Base-by-base conservation (phyloP, 2,329 filamentous ascomycete genomes). In the Aspergillus nomiae region DNA sequence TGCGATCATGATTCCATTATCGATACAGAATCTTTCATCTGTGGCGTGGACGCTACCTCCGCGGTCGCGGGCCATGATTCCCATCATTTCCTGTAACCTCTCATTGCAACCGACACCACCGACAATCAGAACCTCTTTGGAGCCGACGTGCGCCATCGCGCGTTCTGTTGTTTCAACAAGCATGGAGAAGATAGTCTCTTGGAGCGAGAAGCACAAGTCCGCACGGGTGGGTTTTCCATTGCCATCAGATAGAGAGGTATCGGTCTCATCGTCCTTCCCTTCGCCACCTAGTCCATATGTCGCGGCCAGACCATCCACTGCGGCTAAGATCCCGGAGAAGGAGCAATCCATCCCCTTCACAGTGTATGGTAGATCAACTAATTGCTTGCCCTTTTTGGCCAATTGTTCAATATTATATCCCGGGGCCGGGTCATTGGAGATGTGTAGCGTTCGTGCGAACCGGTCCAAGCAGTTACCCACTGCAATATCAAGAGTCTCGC, bases 1-100 rank as follows among this genome's bases (percentile, higher is more conserved):
- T 1, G 95, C 95, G 81, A 99, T 99, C 95, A 99, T 99, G 75
- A 99, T 98, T 56, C 95, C 95, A 73, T 99, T 99, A 79, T 99
- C 95, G 71, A 99, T 99, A 77, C 95, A 99, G 77, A 97, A 99
- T 53, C 95, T 85, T 83, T 99, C 95, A 76, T 99, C 95, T 0
- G 94, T 98, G 28, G 95, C 94, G 80, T 91, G 97, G 4, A 98
- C 92, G 72, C 88, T 94, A 4, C 95, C 95, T 59, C 93, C 92
- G 43, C 95, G 84, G 77, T 97, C 94, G 51, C 83, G 84, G 19
- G 94, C 94, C 95, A 99, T 99, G 54, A 90, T 84, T 19, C 92
- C 94, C 95, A 99, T 99, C 95, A 99, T 99, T 72, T 96, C 88
- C 82, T 99, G 95, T 69, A 99, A 77, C 4, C 95, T 86, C 81